phyloP scores from a whole-genome alignment of 345 rosid genomes.

The Camelina hispida region DNA sequence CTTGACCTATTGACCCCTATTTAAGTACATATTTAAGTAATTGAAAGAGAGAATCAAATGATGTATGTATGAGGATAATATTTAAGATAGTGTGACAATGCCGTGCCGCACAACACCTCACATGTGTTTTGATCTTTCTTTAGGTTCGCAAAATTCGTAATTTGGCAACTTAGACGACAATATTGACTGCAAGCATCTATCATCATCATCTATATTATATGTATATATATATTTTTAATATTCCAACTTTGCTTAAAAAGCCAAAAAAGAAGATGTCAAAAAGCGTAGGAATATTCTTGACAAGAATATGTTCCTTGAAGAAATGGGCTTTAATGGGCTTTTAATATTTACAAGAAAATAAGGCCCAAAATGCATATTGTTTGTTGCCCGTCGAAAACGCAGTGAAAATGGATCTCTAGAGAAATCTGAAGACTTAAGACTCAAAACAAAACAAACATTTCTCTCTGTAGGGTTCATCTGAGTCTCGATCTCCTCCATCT shows the following conservation, averaged over 20 bases:
- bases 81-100: constrained; percentile 16
- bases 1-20: no score
- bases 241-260: constrained; percentile 9
- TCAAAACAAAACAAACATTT: constrained; percentile 16
- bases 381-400: constrained; percentile 8
- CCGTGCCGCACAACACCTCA: constrained; percentile 34
- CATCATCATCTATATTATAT: not conserved
- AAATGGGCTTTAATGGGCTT: constrained; percentile 22
- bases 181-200: constrained; percentile 21
- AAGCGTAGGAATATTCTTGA: constrained; percentile 8
- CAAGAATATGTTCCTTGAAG: not conserved
- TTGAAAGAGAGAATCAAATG: constrained; percentile 18
- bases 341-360: not conserved
- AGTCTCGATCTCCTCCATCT: constrained; percentile 36
- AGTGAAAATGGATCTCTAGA: constrained; percentile 38
- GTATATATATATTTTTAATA: not conserved
- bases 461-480: constrained; percentile 37
- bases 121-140: constrained; percentile 33
- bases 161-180: constrained; percentile 40
- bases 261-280: constrained; percentile 34
- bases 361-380: constrained; percentile 8
- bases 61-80: constrained; percentile 1
- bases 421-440: constrained; percentile 22
- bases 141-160: constrained; percentile 25
- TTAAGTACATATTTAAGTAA: no score